These are phyloP conservation scores for Plantago lanceolata DNA, from an alignment of 305 asterid genomes.

Conservation along the genomic window DNA sequence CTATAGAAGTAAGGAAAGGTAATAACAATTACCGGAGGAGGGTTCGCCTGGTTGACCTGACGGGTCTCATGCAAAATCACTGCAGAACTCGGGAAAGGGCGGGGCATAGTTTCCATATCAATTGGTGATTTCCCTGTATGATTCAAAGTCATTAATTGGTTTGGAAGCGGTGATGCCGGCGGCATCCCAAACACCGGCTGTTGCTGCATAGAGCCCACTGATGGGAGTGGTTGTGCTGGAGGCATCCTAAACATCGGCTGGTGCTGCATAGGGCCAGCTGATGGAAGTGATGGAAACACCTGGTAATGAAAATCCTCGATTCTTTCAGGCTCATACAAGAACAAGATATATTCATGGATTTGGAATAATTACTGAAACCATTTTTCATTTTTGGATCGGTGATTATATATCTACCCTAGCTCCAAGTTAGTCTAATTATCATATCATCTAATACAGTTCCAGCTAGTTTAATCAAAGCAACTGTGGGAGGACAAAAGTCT, in stretches of 20 bases:
- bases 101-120: slow-evolving; percentile 94
- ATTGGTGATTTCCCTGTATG: slow-evolving; percentile 78
- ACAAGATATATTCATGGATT: background rate
- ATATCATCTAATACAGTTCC: too few relatives aligned
- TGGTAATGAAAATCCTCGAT: slow-evolving; percentile 29
- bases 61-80: slow-evolving; percentile 88
- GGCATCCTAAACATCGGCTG: background rate
- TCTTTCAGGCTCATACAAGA: background rate
- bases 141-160: slow-evolving; percentile 69
- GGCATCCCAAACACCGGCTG: slow-evolving; percentile 79
- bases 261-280: background rate
- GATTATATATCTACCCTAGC: background rate
- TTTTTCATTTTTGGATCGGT: background rate
- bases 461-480: background rate
- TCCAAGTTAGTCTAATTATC: too few relatives aligned
- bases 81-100: slow-evolving; percentile 61
- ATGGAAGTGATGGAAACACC: slow-evolving; percentile 42
- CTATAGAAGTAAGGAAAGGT: slow-evolving; percentile 12
- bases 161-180: slow-evolving; percentile 53
- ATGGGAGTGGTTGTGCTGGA: slow-evolving; percentile 34
- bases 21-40: slow-evolving; percentile 74
- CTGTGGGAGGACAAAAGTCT: background rate
- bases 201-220: slow-evolving; percentile 64
- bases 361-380: background rate
- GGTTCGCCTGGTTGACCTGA: slow-evolving; percentile 90